phyloP scores from a whole-genome alignment of 306 rosid genomes.

The Neltuma alba region DNA sequence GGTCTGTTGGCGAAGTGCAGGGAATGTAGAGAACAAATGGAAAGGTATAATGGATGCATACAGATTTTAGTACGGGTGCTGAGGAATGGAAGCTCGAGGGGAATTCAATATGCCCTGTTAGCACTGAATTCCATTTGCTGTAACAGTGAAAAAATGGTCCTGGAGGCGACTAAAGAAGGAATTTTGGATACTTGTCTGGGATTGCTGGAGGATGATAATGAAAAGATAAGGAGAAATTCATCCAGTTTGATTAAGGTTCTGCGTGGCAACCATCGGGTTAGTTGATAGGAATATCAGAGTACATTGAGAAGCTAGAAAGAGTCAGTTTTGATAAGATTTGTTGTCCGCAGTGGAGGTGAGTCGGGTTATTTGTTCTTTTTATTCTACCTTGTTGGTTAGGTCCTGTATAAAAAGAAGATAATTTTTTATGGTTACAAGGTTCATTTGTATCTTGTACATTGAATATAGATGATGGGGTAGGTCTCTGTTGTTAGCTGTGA shows the following conservation, averaged over 20 bases:
- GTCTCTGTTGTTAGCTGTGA: slow-evolving; percentile 39
- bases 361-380: slow-evolving; percentile 36
- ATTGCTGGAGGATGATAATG: slow-evolving; percentile 57
- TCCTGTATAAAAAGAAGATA: slow-evolving; percentile 62
- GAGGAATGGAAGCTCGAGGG: slow-evolving; percentile 60
- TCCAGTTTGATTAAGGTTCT: slow-evolving; percentile 59
- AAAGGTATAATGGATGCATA: slow-evolving; percentile 52
- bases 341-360: slow-evolving; percentile 57
- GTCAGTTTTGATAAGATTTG: slow-evolving; percentile 40
- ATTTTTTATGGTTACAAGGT: slow-evolving; percentile 52
- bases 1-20: slow-evolving; percentile 68
- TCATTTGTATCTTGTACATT: slow-evolving; percentile 68
- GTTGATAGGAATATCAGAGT: slow-evolving; percentile 28
- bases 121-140: slow-evolving; percentile 62
- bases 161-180: slow-evolving; percentile 51
- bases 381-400: slow-evolving; percentile 44
- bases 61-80: slow-evolving; percentile 58
- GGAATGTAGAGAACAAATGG: slow-evolving; percentile 78
- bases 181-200: slow-evolving; percentile 54
- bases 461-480: slow-evolving; percentile 45
- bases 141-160: slow-evolving; percentile 40
- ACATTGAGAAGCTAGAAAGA: slow-evolving; percentile 9
- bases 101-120: slow-evolving; percentile 60
- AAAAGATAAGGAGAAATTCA: slow-evolving; percentile 62
- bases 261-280: slow-evolving; percentile 32